Evolutionary conservation across 805 yeast species (phyloP), one percentile per base, ranked within the genome.

Genomic region (Jamesozyma hellenica): DNA sequence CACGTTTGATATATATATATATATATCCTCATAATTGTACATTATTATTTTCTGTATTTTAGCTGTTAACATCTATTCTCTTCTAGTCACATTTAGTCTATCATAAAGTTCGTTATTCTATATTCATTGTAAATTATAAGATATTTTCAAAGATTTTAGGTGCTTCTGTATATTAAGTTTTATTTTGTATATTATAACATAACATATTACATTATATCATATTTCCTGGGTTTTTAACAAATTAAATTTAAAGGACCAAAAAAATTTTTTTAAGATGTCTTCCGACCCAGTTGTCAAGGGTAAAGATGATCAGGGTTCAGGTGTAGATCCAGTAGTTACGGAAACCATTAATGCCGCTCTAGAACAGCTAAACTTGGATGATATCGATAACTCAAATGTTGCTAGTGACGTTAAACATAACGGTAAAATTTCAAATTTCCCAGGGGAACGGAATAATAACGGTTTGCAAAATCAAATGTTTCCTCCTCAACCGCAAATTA

Each of bases 311-410:
- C 34, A 37, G 13, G 11, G 34, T 15, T 28, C 35, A 26, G 23
- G 34, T 14, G 56, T 43, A 19, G 54, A 49, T 30, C 55, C 52
- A 4, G 49, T 50, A 14, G 59, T 53, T 26, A 44, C 58, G 3
- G 57, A 53, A 41, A 49, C 52, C 5, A 48, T 60, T 23, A 51
- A 50, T 35, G 51, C 59, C 19, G 64, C 62, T 14, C 38, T 60
- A 39, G 60, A 54, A 18, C 60, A 57, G 35, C 39, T 60, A 35
- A 55, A 58, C 35, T 38, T 60, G 34, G 61, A 58, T 35, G 59
- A 45, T 28, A 38, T 45, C 10, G 53, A 52, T 11, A 46, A 38
- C 25, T 17, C 42, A 13, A 38, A 32, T 10, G 23, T 6, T 12
- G 10, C 25, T 25, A 16, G 29, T 10, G 16, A 23, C 3, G 9